Evolutionary conservation across 1,284 basidiomycete species (phyloP).

Genomic region (Trichosporon asahii): DNA sequence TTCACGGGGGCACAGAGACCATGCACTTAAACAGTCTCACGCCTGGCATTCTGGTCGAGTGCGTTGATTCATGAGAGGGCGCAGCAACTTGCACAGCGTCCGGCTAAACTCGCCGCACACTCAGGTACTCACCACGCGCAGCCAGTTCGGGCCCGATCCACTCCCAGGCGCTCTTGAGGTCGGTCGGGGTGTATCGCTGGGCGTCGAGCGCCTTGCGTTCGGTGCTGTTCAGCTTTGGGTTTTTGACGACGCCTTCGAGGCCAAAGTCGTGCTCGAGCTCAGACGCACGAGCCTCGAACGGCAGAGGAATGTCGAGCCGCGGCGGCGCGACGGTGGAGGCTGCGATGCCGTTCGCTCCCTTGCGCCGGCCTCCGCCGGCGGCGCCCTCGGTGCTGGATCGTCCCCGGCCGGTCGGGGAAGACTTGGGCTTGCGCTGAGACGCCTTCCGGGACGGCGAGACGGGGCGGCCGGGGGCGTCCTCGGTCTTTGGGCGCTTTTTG

Average conservation of each 20-base stretch:
- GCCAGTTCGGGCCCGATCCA: slow-evolving; percentile 35
- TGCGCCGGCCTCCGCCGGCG: background rate
- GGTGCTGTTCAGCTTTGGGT: slow-evolving; percentile 23
- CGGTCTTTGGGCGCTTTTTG: slow-evolving; percentile 33
- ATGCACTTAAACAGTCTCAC: background rate
- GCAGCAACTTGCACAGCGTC: no score
- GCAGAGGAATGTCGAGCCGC: slow-evolving; percentile 22
- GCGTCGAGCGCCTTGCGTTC: slow-evolving; percentile 32
- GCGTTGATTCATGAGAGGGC: background rate
- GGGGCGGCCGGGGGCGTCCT: background rate
- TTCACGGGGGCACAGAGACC: background rate
- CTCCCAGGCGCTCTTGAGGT: slow-evolving; percentile 36
- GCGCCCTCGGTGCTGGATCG: slow-evolving; percentile 6
- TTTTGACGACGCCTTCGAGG: slow-evolving; percentile 31
- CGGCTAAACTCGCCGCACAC: background rate
- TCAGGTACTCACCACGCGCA: slow-evolving; percentile 31
- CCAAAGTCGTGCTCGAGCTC: slow-evolving; percentile 21
- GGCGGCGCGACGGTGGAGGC: slow-evolving; percentile 20
- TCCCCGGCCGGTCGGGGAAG: background rate
- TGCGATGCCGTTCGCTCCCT: slow-evolving; percentile 13
- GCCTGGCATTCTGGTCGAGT: background rate
- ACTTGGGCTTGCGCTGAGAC: slow-evolving; percentile 10
- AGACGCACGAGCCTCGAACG: slow-evolving; percentile 17
- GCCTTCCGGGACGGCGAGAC: slow-evolving; percentile 9
- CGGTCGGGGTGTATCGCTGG: slow-evolving; percentile 28